phyloP scores from a whole-genome alignment of 208 protist genomes.

The Trypanosoma platydactyli region DNA sequence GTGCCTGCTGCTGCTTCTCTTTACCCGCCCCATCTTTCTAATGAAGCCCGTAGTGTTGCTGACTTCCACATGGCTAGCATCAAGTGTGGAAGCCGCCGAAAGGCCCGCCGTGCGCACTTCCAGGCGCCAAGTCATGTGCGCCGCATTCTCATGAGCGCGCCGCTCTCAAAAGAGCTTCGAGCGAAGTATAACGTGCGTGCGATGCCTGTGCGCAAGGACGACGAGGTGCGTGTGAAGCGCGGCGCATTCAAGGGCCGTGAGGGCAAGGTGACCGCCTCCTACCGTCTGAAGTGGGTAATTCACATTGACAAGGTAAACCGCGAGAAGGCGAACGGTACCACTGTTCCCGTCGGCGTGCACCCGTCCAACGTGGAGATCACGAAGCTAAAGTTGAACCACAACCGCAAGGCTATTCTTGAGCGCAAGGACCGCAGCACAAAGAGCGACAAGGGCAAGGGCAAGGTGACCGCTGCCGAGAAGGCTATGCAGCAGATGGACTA shows the following conservation, averaged over 20 bases:
- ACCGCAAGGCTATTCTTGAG: conserved; percentile 97
- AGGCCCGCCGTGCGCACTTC: conserved; percentile 99
- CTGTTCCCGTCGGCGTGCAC: conserved; percentile 95
- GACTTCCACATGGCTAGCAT: conserved; percentile 72
- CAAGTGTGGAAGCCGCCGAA: conserved; percentile 94
- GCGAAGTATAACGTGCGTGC: conserved; percentile 98
- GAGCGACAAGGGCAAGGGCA: conserved; percentile 91
- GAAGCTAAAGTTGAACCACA: conserved; percentile 98
- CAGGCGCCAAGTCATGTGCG: conserved; percentile 95
- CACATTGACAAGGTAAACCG: conserved; percentile 98
- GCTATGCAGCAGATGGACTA: conserved; percentile 95
- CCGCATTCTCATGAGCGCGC: conserved; percentile 97
- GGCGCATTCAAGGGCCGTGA: conserved; percentile 96
- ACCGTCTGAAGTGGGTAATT: conserved; percentile 99
- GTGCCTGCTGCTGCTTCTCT: conserved; percentile 1
- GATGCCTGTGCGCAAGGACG: conserved; percentile 99
- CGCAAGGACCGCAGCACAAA: conserved; percentile 89
- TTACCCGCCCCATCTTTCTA: conserved; percentile 11
- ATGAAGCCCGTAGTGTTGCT: conserved; percentile 8
- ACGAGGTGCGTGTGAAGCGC: conserved; percentile 97
- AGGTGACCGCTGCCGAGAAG: conserved; percentile 89
- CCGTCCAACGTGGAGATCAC: conserved; percentile 99
- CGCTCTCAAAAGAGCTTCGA: conserved; percentile 98
- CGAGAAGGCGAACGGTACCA: conserved; percentile 96
- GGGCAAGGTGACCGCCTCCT: conserved; percentile 97